Conservation (phyloP, 1,284 basidiomycete species). For the Fistulinella cinereoalba region DNA sequence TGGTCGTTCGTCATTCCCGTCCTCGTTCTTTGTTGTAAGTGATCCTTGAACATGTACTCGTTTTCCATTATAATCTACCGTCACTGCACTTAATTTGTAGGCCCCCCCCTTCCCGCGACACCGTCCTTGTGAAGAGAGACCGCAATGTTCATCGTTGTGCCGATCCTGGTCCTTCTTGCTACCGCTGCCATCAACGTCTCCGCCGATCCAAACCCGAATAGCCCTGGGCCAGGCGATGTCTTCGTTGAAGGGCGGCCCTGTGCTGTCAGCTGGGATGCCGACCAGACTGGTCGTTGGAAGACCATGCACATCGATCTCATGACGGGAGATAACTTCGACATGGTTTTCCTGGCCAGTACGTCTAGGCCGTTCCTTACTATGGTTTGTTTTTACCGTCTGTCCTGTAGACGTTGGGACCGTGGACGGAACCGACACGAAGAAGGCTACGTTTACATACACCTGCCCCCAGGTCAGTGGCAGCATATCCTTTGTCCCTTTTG, state of each 20-base stretch:
- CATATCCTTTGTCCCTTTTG: background rate
- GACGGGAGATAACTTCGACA: conserved; percentile 71
- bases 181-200: conserved; percentile 38
- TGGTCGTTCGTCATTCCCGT: no score
- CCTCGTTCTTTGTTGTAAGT: no score
- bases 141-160: background rate
- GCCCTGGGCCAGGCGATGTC: conserved; percentile 52
- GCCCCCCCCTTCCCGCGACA: no score
- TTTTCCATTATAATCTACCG: no score
- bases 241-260: conserved; percentile 58
- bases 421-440: conserved; percentile 53
- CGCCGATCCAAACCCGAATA: conserved; percentile 54
- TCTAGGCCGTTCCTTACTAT: conserved; percentile 8
- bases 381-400: background rate
- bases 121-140: no score
- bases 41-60: no score
- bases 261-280: conserved; percentile 52
- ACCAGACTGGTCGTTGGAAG: conserved; percentile 59
- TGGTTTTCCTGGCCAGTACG: conserved; percentile 69
- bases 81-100: no score
- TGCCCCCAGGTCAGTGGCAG: conserved; percentile 58
- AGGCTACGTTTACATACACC: conserved; percentile 49
- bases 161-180: conserved; percentile 41
- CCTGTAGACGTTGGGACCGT: conserved; percentile 48
- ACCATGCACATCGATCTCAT: conserved; percentile 72